Conservation (phyloP, 139 green algal species). For the Closterium sp. region DNA sequence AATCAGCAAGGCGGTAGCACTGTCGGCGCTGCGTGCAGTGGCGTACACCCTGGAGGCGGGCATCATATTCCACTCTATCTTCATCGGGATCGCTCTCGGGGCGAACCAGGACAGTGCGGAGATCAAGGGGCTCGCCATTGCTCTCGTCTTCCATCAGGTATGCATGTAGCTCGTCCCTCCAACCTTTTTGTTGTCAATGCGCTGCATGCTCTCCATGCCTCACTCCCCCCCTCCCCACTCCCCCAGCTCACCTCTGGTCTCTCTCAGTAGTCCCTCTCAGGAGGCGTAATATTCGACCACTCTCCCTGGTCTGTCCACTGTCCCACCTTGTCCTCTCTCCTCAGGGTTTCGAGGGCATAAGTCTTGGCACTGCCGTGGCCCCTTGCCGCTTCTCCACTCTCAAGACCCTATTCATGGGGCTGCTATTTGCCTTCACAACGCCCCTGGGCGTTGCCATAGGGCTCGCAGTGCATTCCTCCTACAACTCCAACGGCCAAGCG, state of each 20-base stretch:
- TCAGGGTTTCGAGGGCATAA: constrained; percentile 53
- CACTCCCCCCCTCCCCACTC: constrained; percentile 35
- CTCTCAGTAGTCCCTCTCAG: too few relatives aligned
- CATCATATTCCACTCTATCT: constrained; percentile 51
- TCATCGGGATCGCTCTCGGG: constrained; percentile 46
- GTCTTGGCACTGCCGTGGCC: constrained; percentile 40
- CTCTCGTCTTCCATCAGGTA: constrained; percentile 48
- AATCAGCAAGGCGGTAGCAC: neutral
- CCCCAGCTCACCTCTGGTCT: too few relatives aligned
- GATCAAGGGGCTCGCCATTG: constrained; percentile 13
- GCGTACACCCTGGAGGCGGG: constrained; percentile 44
- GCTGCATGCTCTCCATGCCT: constrained; percentile 28
- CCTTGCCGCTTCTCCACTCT: neutral
- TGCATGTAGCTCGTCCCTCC: neutral
- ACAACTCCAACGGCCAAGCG: constrained; percentile 2
- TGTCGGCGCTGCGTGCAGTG: constrained; percentile 2
- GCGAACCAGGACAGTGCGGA: neutral
- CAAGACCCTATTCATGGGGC: neutral
- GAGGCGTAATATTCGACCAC: too few relatives aligned
- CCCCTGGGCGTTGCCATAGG: constrained; percentile 31
- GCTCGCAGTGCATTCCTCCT: neutral
- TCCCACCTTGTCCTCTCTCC: too few relatives aligned
- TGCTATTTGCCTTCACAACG: constrained; percentile 23
- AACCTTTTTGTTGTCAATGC: neutral
- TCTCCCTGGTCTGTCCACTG: too few relatives aligned